Evolutionary conservation across 2,329 filamentous ascomycete species (phyloP).

Genomic region (Fusarium sterilihyphosum): DNA sequence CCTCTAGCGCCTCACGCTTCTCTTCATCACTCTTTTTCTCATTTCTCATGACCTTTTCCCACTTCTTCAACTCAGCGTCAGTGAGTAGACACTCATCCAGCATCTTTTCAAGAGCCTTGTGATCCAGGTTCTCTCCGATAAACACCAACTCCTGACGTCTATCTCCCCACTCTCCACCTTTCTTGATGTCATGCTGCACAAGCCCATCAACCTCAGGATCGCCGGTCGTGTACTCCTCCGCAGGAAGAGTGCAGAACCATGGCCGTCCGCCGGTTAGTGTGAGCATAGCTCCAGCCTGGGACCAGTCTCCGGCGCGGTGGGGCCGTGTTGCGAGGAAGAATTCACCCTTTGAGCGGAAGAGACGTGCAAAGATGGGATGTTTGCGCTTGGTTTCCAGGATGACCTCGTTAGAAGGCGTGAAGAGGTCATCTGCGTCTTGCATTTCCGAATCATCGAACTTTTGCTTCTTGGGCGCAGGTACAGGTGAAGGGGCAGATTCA

Average conservation of each 20-base stretch:
- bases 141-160: constrained; percentile 78
- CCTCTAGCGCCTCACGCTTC: constrained; percentile 57
- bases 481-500: constrained; percentile 38
- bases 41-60: constrained; percentile 63
- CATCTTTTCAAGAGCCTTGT: constrained; percentile 58
- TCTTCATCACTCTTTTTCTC: constrained; percentile 48
- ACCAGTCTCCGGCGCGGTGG: constrained; percentile 66
- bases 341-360: constrained; percentile 72
- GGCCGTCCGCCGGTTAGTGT: constrained; percentile 64
- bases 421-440: constrained; percentile 40
- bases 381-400: constrained; percentile 67
- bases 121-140: constrained; percentile 73
- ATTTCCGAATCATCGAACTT: constrained; percentile 26
- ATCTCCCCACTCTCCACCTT: constrained; percentile 73
- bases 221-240: constrained; percentile 60
- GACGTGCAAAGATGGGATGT: constrained; percentile 60
- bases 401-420: constrained; percentile 51
- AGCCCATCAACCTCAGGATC: constrained; percentile 59
- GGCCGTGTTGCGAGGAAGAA: constrained; percentile 69
- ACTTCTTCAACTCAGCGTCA: constrained; percentile 65
- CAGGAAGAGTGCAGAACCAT: constrained; percentile 69
- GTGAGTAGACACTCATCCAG: constrained; percentile 71
- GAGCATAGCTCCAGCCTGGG: constrained; percentile 71
- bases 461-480: constrained; percentile 22
- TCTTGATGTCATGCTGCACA: constrained; percentile 59